Percentiles rank a stretch among this genome's conserved stretches.
Evolutionary conservation across 1,284 basidiomycete species (phyloP).

Genomic region (Phlebopus sp.): DNA sequence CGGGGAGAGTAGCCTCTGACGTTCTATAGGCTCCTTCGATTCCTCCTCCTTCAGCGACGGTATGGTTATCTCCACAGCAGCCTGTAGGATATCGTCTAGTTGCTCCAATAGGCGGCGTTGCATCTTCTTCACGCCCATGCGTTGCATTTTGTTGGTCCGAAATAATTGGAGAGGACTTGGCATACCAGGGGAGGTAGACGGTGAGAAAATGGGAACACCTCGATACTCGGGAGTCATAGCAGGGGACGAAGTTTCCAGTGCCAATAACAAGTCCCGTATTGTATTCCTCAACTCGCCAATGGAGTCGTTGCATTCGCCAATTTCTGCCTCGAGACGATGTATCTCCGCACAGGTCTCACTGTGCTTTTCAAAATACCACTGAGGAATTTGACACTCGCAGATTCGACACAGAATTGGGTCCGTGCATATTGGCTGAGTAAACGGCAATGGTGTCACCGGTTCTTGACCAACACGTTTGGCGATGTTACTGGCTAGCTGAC

Average conservation of each 20-base stretch:
- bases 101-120: constrained; percentile 80
- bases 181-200: constrained; percentile 63
- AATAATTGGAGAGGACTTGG: constrained; percentile 73
- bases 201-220: constrained; percentile 79
- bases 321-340: constrained; percentile 95
- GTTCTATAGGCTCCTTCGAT: constrained; percentile 86
- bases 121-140: constrained; percentile 77
- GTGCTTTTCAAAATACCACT: constrained; percentile 99
- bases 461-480: constrained; percentile 36
- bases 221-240: constrained; percentile 74
- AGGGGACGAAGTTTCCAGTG: constrained; percentile 65
- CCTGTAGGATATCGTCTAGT: constrained; percentile 80
- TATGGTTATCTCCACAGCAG: constrained; percentile 81
- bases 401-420: constrained; percentile 96
- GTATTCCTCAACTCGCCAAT: constrained; percentile 84
- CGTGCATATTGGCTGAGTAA: constrained; percentile 72
- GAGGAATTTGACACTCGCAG: constrained; percentile 94
- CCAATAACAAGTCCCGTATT: constrained; percentile 67
- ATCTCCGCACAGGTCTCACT: constrained; percentile 99
- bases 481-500: constrained; percentile 12
- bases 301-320: constrained; percentile 90
- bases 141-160: constrained; percentile 71
- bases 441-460: constrained; percentile 66
- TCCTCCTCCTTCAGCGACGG: constrained; percentile 91
- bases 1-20: constrained; percentile 86